phyloP scores from a whole-genome alignment of 352 stramenopile genomes.

The Pythium brassicae region DNA sequence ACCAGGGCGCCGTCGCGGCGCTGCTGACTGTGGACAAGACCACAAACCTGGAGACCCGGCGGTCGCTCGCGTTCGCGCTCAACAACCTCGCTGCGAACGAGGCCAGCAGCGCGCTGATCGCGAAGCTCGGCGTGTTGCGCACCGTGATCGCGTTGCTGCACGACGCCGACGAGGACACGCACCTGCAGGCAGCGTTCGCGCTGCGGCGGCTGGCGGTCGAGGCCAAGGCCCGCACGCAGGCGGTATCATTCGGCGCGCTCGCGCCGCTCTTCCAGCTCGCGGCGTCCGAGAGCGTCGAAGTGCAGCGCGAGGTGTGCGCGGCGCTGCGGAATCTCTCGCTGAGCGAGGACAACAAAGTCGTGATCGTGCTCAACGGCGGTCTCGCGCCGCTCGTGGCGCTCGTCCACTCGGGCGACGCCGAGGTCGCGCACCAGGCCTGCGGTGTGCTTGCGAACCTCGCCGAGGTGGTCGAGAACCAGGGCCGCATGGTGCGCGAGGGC shows the following conservation, averaged over 20 bases:
- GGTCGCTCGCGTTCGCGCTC: constrained; percentile 91
- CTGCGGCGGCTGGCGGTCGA: constrained; percentile 90
- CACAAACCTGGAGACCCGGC: constrained; percentile 88
- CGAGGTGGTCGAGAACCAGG: constrained; percentile 94
- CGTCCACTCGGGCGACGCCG: constrained; percentile 86
- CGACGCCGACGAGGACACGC: constrained; percentile 90
- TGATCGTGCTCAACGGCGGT: constrained; percentile 84
- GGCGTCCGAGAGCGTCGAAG: constrained; percentile 85
- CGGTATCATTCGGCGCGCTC: constrained; percentile 91
- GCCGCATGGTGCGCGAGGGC: constrained; percentile 92
- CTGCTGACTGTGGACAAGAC: constrained; percentile 86
- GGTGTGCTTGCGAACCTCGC: constrained; percentile 92
- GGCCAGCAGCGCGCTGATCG: constrained; percentile 82
- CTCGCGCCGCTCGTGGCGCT: constrained; percentile 85
- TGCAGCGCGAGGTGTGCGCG: constrained; percentile 90
- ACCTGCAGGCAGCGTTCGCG: constrained; percentile 91
- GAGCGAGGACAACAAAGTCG: constrained; percentile 91
- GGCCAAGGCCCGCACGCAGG: constrained; percentile 88
- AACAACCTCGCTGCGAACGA: constrained; percentile 93
- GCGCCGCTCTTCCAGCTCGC: constrained; percentile 86
- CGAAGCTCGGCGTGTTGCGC: constrained; percentile 84
- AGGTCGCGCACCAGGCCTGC: constrained; percentile 88
- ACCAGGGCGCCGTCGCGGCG: constrained; percentile 86
- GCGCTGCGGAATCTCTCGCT: constrained; percentile 90
- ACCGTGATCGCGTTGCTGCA: constrained; percentile 84